Evolutionary conservation across 371 early-diverging fungal species (phyloP), one percentile per base, ranked within the genome.

Genomic region (Thermomucor indicae-seudaticae): DNA sequence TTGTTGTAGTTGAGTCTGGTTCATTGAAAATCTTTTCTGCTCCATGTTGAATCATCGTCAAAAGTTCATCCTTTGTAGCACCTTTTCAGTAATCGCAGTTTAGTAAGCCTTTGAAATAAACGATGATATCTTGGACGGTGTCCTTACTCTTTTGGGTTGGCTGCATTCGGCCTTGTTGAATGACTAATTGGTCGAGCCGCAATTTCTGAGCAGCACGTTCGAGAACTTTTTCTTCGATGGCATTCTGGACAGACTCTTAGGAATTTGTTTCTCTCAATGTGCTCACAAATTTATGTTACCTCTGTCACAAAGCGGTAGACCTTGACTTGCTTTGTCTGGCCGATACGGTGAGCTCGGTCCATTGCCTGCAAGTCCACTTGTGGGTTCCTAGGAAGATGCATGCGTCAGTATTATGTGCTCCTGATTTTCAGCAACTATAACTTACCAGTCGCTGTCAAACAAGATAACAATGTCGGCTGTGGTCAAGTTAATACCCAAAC

Each of bases 341-440:
- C 99, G 49, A 99, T 97, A 70, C 99, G 92, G 78, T 99, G 99
- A 7, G 98, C 99, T 53, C 99, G 90, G 70, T 99, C 99, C 75
- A 84, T 80, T 7, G 96, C 97, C 74, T 97, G 97, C 22, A 96
- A 68, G 75, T 97, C 98, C 14, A 90, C 94, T 73, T 96, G 96
- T 17, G 98, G 98, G 62, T 97, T 97, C 62, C 67, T 72, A 55
- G 30, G 46, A 16, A 11, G 27, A 50, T 29, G 16, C 10, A 19
- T 20, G 16, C 16, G 20, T 34, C 14, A 25, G 23, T 34, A 25
- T 49, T 10, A 22, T n/a, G n/a, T n/a, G n/a, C n/a, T n/a, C n/a
- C n/a, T n/a, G n/a, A n/a, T n/a, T n/a, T n/a, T n/a, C n/a, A n/a
- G n/a, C n/a, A n/a, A 6, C 2, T 24, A 24, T 16, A 40, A 22